Conservation (phyloP, 192 early-diverging fungal species). For the Podila horticola region DNA sequence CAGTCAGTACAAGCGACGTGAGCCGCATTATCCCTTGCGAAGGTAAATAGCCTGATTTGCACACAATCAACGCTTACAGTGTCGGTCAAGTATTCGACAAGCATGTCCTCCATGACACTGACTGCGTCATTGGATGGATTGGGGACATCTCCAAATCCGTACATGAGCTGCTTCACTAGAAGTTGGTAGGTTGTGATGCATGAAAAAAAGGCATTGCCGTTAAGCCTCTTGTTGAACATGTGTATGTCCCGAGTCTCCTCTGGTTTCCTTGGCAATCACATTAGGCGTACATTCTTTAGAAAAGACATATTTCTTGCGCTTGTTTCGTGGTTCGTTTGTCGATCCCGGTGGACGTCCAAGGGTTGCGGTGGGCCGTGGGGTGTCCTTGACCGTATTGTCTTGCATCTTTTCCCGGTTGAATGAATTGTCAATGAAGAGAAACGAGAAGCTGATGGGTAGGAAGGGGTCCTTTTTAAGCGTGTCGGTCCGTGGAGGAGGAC, state of each 20-base stretch:
- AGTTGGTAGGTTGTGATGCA: neutral
- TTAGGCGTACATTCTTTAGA: constrained; percentile 48
- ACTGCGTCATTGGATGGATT: constrained; percentile 80
- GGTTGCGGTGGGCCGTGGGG: constrained; percentile 9
- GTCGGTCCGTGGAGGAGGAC: no score
- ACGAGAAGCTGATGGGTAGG: no score
- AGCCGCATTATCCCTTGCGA: neutral
- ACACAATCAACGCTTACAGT: constrained; percentile 62
- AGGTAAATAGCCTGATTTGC: neutral
- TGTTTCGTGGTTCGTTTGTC: constrained; percentile 48
- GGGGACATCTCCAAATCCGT: constrained; percentile 86
- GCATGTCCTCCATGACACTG: constrained; percentile 85
- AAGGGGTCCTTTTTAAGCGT: no score
- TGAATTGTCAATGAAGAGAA: neutral
- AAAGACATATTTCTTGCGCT: constrained; percentile 52
- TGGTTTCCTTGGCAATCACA: neutral
- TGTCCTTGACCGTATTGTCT: neutral
- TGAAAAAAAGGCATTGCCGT: no score
- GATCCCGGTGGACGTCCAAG: constrained; percentile 46
- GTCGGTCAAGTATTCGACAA: constrained; percentile 80
- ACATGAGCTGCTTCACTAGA: constrained; percentile 80
- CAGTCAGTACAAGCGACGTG: neutral
- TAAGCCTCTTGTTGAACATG: neutral
- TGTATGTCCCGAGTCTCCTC: neutral
- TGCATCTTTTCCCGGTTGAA: neutral